Base-by-base conservation (phyloP, 2,329 filamentous ascomycete species). In the Bimuria novae-zelandiae region DNA sequence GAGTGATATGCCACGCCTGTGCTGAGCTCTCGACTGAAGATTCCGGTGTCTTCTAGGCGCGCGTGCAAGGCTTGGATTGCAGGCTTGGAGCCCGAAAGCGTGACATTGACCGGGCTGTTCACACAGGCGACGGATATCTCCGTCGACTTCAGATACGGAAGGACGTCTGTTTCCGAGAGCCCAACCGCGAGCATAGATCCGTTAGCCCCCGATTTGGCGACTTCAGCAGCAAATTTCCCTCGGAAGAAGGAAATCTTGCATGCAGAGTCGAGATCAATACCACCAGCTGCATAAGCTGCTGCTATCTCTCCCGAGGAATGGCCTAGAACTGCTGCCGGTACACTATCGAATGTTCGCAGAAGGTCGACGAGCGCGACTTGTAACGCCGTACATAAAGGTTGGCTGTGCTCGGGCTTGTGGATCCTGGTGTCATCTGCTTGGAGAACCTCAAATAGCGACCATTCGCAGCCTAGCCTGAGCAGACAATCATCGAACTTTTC, bases 1-100 rank as follows among this genome's bases (percentile, higher is more conserved):
- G 74, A 76, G 49, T 79, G 77, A 43, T 79, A 80, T 0, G 77
- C 77, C 10, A 61, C 68, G 25, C 76, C 72, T 1, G 77, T 74
- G 47, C 70, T 68, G 3, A 80, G 68, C 12, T 61, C 50, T 1
- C 75, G 64, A 2, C 63, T 67, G 54, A 79, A 79, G 10, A 68
- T 69, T 6, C 66, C 57, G 19, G 73, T 61, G 4, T 70, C 65
- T 4, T 75, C 61, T 0, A 79, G 56, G 2, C 59, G 54, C 1
- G 60, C 49, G 12, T 70, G 64, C 0, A 69, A 52, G 43, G 70
- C 64, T 0, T 69, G 54, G 12, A 79, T 69, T 3, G 69, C 72
- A 47, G 69, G 64, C 0, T 48, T 41, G 51, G 77, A 72, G 0
- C 79, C 78, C 14, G 76, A 76, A 0, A 80, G 32, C 0, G 79